phyloP scores from a whole-genome alignment of 139 green algal genomes.

The Coccomyxa sp. region DNA sequence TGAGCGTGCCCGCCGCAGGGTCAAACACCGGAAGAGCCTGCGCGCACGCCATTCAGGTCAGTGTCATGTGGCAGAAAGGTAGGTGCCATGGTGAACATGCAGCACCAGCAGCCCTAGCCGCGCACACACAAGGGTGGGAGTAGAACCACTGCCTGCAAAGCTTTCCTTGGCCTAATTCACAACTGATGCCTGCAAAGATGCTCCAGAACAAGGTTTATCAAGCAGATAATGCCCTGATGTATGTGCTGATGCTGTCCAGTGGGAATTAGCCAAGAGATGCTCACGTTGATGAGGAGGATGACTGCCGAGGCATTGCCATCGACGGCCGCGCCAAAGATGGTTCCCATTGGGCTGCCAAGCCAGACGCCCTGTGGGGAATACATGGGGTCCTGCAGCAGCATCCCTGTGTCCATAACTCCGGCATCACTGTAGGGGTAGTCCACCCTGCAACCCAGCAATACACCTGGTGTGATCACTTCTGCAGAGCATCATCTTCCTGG shows the following conservation, averaged over 20 bases:
- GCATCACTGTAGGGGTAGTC: not conserved
- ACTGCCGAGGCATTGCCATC: not conserved
- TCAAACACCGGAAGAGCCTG: not conserved
- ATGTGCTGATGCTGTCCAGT: not conserved
- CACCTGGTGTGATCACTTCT: too few species aligned
- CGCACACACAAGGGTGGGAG: too few species aligned
- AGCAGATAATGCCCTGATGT: not conserved
- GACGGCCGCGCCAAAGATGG: not conserved
- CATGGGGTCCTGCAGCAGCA: not conserved
- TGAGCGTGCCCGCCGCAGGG: not conserved
- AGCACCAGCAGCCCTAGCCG: not conserved
- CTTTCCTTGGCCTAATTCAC: not conserved
- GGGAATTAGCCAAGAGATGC: not conserved
- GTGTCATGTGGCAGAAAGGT: not conserved
- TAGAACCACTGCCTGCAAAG: not conserved
- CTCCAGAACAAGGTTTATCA: too few species aligned
- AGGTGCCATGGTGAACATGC: too few species aligned
- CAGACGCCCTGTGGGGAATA: not conserved
- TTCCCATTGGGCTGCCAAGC: not conserved
- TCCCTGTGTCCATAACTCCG: not conserved
- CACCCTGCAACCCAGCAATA: not conserved
- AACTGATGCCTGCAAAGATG: not conserved
- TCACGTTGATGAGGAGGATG: not conserved
- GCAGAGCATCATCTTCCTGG: too few species aligned
- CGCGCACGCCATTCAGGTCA: not conserved